Percentiles rank a stretch among this genome's conserved stretches.
Conservation (phyloP, 2,329 filamentous ascomycete species). For the Xylaria sp. region DNA sequence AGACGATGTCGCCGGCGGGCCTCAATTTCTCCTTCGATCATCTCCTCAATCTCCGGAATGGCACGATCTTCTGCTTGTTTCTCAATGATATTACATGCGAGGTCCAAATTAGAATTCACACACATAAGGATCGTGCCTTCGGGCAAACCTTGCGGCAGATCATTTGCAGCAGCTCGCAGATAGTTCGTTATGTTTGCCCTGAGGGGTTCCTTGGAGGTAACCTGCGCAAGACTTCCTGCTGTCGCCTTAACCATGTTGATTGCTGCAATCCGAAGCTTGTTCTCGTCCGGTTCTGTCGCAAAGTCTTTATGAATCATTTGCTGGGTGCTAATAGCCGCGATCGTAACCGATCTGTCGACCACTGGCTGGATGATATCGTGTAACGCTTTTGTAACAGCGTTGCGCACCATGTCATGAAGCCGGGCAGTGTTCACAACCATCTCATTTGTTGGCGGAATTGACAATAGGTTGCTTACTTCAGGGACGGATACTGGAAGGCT, state of each 20-base stretch:
- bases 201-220: slow-evolving; percentile 97
- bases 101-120: slow-evolving; percentile 95
- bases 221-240: slow-evolving; percentile 89
- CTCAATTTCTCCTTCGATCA: slow-evolving; percentile 82
- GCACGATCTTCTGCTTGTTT: slow-evolving; percentile 94
- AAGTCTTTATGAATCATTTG: slow-evolving; percentile 98
- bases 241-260: slow-evolving; percentile 95
- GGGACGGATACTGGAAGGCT: slow-evolving; percentile 81
- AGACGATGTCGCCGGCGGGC: slow-evolving; percentile 76
- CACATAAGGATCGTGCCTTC: slow-evolving; percentile 98
- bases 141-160: slow-evolving; percentile 80
- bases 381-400: slow-evolving; percentile 85
- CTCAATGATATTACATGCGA: slow-evolving; percentile 92
- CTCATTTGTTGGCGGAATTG: slow-evolving; percentile 80
- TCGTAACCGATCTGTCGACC: slow-evolving; percentile 95
- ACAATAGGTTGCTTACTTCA: slow-evolving; percentile 78
- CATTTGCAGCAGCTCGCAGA: slow-evolving; percentile 72
- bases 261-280: slow-evolving; percentile 82
- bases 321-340: slow-evolving; percentile 93
- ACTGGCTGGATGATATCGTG: slow-evolving; percentile 97
- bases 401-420: slow-evolving; percentile 78
- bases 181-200: slow-evolving; percentile 98
- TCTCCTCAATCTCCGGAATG: slow-evolving; percentile 91
- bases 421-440: slow-evolving; percentile 75
- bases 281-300: slow-evolving; percentile 88